Evolutionary conservation across 495 filamentous ascomycete genomes (phyloP), one percentile per base, ranked within the genome.

Genomic region (Schizothecium vesticola): DNA sequence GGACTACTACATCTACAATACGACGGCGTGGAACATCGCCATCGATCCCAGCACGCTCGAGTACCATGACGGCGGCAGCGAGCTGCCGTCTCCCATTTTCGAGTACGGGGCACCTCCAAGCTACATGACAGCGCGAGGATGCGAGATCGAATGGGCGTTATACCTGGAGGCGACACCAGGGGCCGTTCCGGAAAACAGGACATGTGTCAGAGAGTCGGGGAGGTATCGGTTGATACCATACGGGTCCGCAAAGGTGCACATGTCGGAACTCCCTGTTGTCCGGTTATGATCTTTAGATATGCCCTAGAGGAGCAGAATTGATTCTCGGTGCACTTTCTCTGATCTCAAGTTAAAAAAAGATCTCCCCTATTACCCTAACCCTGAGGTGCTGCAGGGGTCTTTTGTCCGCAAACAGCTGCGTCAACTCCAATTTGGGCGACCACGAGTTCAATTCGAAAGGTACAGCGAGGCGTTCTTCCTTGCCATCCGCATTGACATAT

Each of bases 211-310:
- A 24, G 67, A 16, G 59, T 79, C 63, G 71, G 79, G 69, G 72
- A 77, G 29, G 77, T 82, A 76, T 61, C 79, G 72, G 43, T 71
- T 89, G 28, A 79, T 84, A 66, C 87, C 87, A 26, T 87, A 86
- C 74, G 86, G 83, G 5, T 81, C 79, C 69, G 82, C 84, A 60
- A 88, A 88, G 77, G 69, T 86, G 59, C 86, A 87, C 74, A 87
- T 88, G 80, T 82, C 83, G 13, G 84, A 88, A 68, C 73, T 89
- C 65, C 86, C 87, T 11, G 60, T 73, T 21, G 68, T 80, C 23
- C 29, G 69, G 61, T 26, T 75, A 1, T 67, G 23, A 51, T 55
- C 23, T 56, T 61, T 13, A 43, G 33, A 19, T 6, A 19, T 43
- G 4, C 19, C 43, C 43, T 51, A n/a, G 19, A 8, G 8, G 6